phyloP scores from a whole-genome alignment of 345 rosid species.

The Garcia nutans region DNA sequence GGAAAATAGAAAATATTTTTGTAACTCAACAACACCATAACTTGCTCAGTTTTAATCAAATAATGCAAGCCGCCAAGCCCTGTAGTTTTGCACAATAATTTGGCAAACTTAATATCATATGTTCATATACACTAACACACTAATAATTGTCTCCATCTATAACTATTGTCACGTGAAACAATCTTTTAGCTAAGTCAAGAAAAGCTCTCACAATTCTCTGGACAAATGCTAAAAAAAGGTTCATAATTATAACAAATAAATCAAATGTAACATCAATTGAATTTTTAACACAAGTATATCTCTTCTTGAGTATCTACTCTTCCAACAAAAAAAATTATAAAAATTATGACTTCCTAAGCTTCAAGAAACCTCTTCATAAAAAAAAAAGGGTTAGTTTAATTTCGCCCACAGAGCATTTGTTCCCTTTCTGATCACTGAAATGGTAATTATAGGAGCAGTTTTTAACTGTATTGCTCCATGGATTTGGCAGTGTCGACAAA shows the following conservation, averaged over 20 bases:
- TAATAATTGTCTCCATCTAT: neutral
- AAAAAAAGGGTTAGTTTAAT: neutral
- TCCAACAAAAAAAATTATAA: neutral
- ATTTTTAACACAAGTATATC: neutral
- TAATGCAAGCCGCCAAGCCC: too few relatives aligned
- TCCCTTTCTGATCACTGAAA: neutral
- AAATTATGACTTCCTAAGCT: neutral
- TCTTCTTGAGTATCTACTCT: neutral
- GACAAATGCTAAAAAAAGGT: neutral
- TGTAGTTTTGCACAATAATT: too few relatives aligned
- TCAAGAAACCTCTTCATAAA: neutral
- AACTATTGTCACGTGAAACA: neutral
- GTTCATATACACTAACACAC: neutral
- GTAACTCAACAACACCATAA: too few relatives aligned
- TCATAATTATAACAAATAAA: too few relatives aligned
- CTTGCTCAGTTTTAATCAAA: too few relatives aligned
- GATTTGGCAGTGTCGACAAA: constrained; percentile 70
- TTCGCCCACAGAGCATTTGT: neutral
- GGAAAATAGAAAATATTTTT: too few relatives aligned
- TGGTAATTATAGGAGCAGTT: neutral
- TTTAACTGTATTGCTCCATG: constrained; percentile 46
- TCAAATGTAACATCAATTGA: neutral
- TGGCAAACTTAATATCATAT: too few relatives aligned
- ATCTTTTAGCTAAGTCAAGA: too few relatives aligned
- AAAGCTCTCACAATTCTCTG: neutral